Evolutionary conservation across 2,329 filamentous ascomycete species (phyloP).

Genomic region (Calonectria montana): DNA sequence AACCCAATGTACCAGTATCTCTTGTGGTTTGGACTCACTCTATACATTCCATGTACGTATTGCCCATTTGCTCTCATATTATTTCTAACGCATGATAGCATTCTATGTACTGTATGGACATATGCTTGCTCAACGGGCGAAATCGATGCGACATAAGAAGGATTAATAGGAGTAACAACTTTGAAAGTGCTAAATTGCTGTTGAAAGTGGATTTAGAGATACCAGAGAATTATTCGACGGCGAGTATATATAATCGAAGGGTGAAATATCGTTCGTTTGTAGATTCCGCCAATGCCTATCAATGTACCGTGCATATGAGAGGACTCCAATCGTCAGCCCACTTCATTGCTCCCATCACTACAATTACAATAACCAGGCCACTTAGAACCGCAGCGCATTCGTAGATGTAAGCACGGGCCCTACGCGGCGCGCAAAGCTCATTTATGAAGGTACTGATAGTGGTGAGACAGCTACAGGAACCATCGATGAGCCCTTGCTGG

Average conservation of each 20-base stretch:
- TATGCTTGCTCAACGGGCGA: constrained; percentile 36
- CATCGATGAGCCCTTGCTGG: background rate
- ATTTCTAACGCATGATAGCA: background rate
- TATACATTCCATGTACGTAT: constrained; percentile 30
- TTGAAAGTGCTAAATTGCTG: background rate
- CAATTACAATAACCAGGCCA: background rate
- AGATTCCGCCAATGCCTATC: background rate
- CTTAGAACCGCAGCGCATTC: background rate
- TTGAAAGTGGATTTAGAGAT: background rate
- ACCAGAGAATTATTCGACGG: too few relatives aligned
- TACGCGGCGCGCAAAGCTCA: background rate
- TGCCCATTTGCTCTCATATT: accelerated
- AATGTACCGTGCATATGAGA: background rate
- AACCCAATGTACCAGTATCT: constrained; percentile 32
- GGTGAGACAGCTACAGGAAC: background rate
- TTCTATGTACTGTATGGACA: constrained; percentile 34
- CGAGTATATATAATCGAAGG: background rate
- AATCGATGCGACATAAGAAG: background rate
- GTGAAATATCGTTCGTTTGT: too few relatives aligned
- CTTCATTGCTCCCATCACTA: background rate
- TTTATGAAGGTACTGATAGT: background rate
- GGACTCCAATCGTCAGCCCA: background rate
- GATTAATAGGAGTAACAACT: background rate
- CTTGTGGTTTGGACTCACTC: constrained; percentile 28
- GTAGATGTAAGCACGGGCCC: background rate